Conservation (phyloP, 345 rosid genomes). For the Erucastrum elatum region DNA sequence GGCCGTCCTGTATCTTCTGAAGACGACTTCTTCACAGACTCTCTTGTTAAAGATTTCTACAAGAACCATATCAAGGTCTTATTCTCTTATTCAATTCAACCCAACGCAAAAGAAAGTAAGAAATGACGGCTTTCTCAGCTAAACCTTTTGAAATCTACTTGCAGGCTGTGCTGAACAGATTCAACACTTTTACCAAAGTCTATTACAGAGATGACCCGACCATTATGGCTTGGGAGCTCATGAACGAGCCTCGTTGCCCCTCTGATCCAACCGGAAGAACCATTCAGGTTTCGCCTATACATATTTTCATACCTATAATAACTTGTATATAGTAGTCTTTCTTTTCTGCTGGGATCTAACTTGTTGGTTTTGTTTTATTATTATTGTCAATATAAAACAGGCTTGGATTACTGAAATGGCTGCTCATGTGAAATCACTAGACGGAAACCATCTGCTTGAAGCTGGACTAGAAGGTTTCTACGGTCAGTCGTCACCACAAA, state of each 20-base stretch:
- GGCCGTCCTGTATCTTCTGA: slow-evolving; percentile 71
- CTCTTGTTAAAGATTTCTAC: slow-evolving; percentile 69
- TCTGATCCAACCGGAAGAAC: slow-evolving; percentile 81
- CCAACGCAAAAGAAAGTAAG: background rate
- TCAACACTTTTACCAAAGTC: slow-evolving; percentile 67
- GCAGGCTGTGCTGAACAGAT: slow-evolving; percentile 75
- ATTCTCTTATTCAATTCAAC: slow-evolving; percentile 8
- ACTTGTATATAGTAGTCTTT: background rate
- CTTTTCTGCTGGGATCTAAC: background rate
- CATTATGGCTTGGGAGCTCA: slow-evolving; percentile 99
- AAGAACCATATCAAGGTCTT: slow-evolving; percentile 80
- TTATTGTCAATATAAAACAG: slow-evolving; percentile 37
- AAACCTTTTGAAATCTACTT: background rate
- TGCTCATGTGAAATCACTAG: slow-evolving; percentile 70
- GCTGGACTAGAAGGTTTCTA: slow-evolving; percentile 90
- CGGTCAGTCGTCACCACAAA: slow-evolving; percentile 69
- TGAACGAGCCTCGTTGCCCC: slow-evolving; percentile 94
- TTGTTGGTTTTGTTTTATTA: background rate
- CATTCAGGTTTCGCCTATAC: slow-evolving; percentile 64
- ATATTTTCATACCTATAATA: background rate
- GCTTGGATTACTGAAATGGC: slow-evolving; percentile 93
- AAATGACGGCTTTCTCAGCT: background rate
- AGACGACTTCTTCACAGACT: slow-evolving; percentile 85
- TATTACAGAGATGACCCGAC: slow-evolving; percentile 85
- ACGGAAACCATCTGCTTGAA: slow-evolving; percentile 77